Evolutionary conservation across 208 protist genomes (phyloP), one percentile per base, ranked within the genome.

Genomic region (Acanthamoeba lenticulata): DNA sequence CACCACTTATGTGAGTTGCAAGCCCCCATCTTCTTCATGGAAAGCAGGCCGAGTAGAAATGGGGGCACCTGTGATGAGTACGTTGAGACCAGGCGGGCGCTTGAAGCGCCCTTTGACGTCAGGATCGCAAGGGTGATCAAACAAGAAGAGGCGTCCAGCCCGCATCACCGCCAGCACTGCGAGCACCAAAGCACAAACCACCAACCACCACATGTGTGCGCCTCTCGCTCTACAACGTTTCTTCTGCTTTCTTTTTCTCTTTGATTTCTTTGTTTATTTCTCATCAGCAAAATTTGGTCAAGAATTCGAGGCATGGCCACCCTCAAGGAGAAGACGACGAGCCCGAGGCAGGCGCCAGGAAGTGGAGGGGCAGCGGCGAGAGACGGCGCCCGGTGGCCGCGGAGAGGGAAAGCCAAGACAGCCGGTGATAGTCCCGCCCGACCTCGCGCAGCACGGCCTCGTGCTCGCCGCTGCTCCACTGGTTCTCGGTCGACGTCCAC

Each of bases 31-130:
- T n/a, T n/a, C n/a, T n/a, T n/a, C n/a, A n/a, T n/a, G n/a, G n/a
- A n/a, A n/a, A n/a, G n/a, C n/a, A n/a, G n/a, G n/a, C n/a, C n/a
- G 45, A 27, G 60, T 29, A 21, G 13, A 69, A 27, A 69, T 5
- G 27, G 6, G 6, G 27, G 65, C 27, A 38, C 74, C 74, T 2
- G 74, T 86, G 74, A 86, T 86, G 4, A 86, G 4, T 2, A 86
- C 74, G 74, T 86, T 45, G 74, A 86, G 74, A 38, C 74, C 74
- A 5, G 65, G 65, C 34, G 65, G 65, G 17, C 65, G 65, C 65
- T 40, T 15, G 65, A 38, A 74, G 65, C 65, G 65, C 21, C 65
- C 65, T 11, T 40, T 17, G 17, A 29, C 65, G 65, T 74, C 65
- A 2, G 65, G 65, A 27, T 74, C 65, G 65, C 2, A 17, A 1